phyloP scores from a whole-genome alignment of 345 rosid genomes.

The Eucalyptus tenuipes region DNA sequence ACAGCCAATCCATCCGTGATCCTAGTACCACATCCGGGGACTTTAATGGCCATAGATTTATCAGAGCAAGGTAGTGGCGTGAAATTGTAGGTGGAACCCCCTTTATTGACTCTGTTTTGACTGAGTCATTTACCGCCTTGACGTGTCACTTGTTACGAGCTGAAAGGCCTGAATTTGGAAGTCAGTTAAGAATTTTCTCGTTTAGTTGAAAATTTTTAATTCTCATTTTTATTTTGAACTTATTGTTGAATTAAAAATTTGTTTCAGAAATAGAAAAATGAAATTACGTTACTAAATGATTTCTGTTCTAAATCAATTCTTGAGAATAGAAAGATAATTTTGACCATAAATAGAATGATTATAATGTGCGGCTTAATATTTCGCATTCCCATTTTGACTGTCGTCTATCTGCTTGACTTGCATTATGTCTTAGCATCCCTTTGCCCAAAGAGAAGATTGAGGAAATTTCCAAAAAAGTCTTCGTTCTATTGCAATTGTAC shows the following conservation, averaged over 20 bases:
- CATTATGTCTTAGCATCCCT: too few relatives aligned
- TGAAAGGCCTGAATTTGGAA: neutral
- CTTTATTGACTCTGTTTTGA: neutral
- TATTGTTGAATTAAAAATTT: too few relatives aligned
- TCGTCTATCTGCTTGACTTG: fast-evolving
- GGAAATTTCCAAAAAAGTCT: too few relatives aligned
- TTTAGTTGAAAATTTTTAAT: too few relatives aligned
- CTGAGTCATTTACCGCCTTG: neutral
- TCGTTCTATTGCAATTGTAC: fast-evolving
- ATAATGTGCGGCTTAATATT: fast-evolving
- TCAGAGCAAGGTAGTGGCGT: neutral
- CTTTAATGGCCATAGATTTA: neutral
- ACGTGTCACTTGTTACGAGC: neutral
- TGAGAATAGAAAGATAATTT: too few relatives aligned
- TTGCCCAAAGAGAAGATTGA: too few relatives aligned
- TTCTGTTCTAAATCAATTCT: too few relatives aligned
- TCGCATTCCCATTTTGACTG: fast-evolving
- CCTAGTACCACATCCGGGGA: neutral
- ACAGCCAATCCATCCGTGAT: neutral
- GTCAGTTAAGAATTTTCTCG: neutral
- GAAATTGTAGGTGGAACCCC: neutral
- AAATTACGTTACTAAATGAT: fast-evolving
- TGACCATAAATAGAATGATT: fast-evolving
- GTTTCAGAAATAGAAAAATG: fast-evolving
- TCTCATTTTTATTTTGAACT: too few relatives aligned